A percentile compares a stretch with the other conserved stretches of the same genome.
Evolutionary conservation across 1,139 yeast genomes (phyloP).

Genomic region (Yamadazyma blattariae): DNA sequence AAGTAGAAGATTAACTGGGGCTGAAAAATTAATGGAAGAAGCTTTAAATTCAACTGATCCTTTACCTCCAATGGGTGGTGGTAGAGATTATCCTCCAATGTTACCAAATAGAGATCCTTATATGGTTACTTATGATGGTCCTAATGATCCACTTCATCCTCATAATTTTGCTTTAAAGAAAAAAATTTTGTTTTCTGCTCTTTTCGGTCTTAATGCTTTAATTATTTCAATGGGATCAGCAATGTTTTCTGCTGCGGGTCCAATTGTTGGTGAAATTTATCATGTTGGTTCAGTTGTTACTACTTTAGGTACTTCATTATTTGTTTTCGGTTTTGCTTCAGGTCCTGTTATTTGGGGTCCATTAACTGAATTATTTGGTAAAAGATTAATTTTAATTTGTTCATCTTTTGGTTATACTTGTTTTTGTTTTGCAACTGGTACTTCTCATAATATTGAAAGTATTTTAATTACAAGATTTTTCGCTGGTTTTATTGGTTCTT

Average conservation of each 20-base stretch:
- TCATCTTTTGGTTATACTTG: slow-evolving; percentile 31
- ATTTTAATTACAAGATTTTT: slow-evolving; percentile 42
- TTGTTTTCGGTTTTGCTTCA: slow-evolving; percentile 44
- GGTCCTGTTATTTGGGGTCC: slow-evolving; percentile 47
- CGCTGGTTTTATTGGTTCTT: slow-evolving; percentile 40
- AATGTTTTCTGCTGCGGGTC: slow-evolving; percentile 32
- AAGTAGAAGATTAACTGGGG: slow-evolving; percentile 32
- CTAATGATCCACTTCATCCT: slow-evolving; percentile 49
- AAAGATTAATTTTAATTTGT: slow-evolving; percentile 28
- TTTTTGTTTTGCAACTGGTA: slow-evolving; percentile 38
- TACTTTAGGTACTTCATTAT: slow-evolving; percentile 39
- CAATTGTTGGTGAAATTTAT: slow-evolving; percentile 22
- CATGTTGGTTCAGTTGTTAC: slow-evolving; percentile 35
- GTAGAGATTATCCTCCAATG: slow-evolving; percentile 34
- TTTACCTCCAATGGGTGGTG: slow-evolving; percentile 40
- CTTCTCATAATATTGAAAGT: slow-evolving; percentile 37
- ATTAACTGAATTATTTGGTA: slow-evolving; percentile 38
- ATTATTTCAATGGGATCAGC: slow-evolving; percentile 50
- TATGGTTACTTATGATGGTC: slow-evolving; percentile 45
- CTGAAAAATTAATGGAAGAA: slow-evolving; percentile 24
- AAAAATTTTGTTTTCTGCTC: slow-evolving; percentile 25
- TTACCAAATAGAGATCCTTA: slow-evolving; percentile 34
- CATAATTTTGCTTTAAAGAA: slow-evolving; percentile 39
- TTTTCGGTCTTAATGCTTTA: slow-evolving; percentile 34
- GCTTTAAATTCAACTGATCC: slow-evolving; percentile 27